Evolutionary conservation across 257 asterid species (phyloP).

Genomic region (Rhazya stricta): DNA sequence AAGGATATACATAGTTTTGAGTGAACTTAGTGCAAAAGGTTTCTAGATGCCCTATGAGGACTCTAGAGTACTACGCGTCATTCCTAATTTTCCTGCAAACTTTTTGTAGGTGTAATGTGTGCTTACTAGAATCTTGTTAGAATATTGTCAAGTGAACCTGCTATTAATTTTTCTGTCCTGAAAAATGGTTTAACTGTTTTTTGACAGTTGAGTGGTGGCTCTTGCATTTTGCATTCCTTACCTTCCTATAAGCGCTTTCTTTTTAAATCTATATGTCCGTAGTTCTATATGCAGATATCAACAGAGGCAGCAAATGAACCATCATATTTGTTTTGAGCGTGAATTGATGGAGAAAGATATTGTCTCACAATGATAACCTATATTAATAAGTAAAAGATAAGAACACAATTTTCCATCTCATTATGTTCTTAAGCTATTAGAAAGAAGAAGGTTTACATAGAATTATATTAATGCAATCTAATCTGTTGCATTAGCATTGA

Average conservation of each 20-base stretch:
- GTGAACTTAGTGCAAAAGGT: too few species aligned
- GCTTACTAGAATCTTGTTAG: too few species aligned
- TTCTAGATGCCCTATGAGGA: too few species aligned
- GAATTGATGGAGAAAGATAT: neutral
- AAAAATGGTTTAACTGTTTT: neutral
- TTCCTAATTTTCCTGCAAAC: neutral
- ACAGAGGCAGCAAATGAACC: neutral
- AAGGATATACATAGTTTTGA: too few species aligned
- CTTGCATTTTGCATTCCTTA: neutral
- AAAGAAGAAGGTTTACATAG: neutral
- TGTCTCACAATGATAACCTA: neutral
- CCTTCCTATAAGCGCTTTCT: neutral
- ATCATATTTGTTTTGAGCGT: too few species aligned
- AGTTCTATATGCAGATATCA: neutral
- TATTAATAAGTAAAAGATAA: neutral
- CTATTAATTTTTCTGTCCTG: neutral
- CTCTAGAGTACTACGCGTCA: too few species aligned
- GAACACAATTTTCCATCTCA: neutral
- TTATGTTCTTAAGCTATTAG: neutral
- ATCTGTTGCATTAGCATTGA: neutral
- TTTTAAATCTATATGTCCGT: neutral
- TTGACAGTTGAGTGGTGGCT: neutral
- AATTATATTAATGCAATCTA: too few species aligned
- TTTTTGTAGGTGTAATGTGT: neutral
- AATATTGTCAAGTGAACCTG: neutral